Base-by-base conservation (phyloP, 441 rosid species). In the Kokia cookei region DNA sequence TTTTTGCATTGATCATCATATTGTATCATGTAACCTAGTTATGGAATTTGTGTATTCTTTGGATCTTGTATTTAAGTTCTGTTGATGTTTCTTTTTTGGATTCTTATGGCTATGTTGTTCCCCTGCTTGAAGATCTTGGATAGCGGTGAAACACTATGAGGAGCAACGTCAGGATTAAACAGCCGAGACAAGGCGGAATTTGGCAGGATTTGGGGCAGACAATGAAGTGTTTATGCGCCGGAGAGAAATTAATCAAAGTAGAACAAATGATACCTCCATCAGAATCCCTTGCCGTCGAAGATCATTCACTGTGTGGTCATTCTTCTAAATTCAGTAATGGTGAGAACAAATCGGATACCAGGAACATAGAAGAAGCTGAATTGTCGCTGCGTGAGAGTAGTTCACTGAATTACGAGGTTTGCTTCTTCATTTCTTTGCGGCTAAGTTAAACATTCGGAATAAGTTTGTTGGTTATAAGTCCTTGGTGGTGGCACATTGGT, bases 291-390 rank as follows among this genome's bases (percentile, higher is more conserved):
- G 84, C 82, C 7, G 81, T 83, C 57, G 82, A 82, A 73, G 88
- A 82, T 78, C 81, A 76, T 78, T 82, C 84, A 0, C 64, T 80
- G 64, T 84, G 86, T 63, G 82, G 75, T 73, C 76, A 76, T 76
- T 89, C 91, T 71, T 79, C 88, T 51, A 81, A 78, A 24, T 81
- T 80, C 42, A 85, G 88, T 54, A 94, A 85, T 48, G 76, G 67
- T 17, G 84, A 81, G 66, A 87, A 68, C 72, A 88, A 79, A 60
- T 82, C 82, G 24, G 90, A 90, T 64, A 69, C 80, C 13, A 73
- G 85, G 29, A 90, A 93, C 65, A 89, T 93, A 17, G 97, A 93
- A 75, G 98, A 93, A 87, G 98, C 97, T 1, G 98, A 93, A 79
- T 85, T 88, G 55, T 87, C 93, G 74, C 86, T 93, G 64, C 97